Evolutionary conservation across 169 alveolate genomes (phyloP), one percentile per base, ranked within the genome.

Genomic region (Cryptosporidium ubiquitum): DNA sequence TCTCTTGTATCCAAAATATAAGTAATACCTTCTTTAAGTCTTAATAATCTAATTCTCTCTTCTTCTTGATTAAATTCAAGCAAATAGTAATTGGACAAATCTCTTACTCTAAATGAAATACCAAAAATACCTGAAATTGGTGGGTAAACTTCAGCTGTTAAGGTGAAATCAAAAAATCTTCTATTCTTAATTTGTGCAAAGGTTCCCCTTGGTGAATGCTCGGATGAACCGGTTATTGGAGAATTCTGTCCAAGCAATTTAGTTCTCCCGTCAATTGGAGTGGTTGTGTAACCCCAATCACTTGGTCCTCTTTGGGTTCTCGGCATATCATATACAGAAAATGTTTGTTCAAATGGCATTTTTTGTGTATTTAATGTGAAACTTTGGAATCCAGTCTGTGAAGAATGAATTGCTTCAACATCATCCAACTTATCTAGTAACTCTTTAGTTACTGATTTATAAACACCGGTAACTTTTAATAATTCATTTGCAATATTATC

Each of bases 261-360:
- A 37, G 84, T 64, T 51, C 93, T 94, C 16, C 96, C 97, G 12
- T 93, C 91, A 51, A 96, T 86, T 52, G 95, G 95, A 37, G 96
- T 73, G 51, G 93, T 93, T 37, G 97, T 91, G 70, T 95, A 96
- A 66, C 97, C 97, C 98, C 98, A 96, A 47, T 84, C 84, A 74
- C 95, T 92, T 42, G 95, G 95, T 6, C 94, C 94, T 57, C 95
- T 93, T 33, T 85, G 94, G 51, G 94, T 93, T 70, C 93, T 92
- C 33, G 93, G 89, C 57, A 95, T 91, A 86, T 96, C 97, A 70
- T 94, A 91, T 7, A 94, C 93, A 31, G 70, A 86, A 84, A 96
- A 96, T 47, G 95, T 92, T 29, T 94, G 91, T 49, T 93, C 93
- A 85, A 95, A 96, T 1, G 96, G 86, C 95, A 94, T 95, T 51